These are phyloP conservation scores for Solanum paucissectum DNA, from an alignment of 257 asterid genomes.

Conservation along the genomic window DNA sequence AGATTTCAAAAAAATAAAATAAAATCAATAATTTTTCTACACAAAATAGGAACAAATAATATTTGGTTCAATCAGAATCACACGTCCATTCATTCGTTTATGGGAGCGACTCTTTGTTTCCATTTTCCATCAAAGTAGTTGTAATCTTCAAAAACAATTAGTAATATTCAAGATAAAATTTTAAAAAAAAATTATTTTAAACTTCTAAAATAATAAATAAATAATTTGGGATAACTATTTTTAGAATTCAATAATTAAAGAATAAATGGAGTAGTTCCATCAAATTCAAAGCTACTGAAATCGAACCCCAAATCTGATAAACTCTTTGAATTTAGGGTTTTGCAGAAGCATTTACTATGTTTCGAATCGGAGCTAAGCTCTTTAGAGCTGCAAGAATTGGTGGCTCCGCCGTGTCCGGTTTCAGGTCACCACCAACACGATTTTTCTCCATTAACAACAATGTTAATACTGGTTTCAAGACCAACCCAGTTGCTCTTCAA, in stretches of 20 bases:
- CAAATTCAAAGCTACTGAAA: not conserved
- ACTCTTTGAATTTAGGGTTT: not conserved
- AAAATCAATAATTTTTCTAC: too few species aligned
- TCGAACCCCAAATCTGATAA: not conserved
- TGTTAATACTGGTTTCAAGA: slow-evolving; percentile 7
- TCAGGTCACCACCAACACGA: slow-evolving; percentile 21
- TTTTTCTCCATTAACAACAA: slow-evolving; percentile 10
- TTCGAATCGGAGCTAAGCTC: slow-evolving; percentile 34
- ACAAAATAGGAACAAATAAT: too few species aligned
- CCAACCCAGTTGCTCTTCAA: slow-evolving; percentile 56
- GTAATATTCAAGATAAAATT: too few species aligned
- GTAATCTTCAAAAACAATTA: not conserved
- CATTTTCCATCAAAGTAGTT: not conserved
- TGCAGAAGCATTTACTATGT: slow-evolving; percentile 11
- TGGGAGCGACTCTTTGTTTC: fast-evolving
- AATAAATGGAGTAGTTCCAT: not conserved
- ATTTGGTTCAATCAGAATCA: too few species aligned
- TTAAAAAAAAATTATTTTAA: too few species aligned
- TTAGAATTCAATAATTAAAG: too few species aligned
- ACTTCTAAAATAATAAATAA: too few species aligned
- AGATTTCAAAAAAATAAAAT: too few species aligned
- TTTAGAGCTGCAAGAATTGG: slow-evolving; percentile 21
- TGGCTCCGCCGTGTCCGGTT: slow-evolving; percentile 18
- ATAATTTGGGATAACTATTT: too few species aligned
- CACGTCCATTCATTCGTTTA: not conserved